phyloP scores from a whole-genome alignment of 2,329 filamentous ascomycete species.

The Calonectria pteridis region DNA sequence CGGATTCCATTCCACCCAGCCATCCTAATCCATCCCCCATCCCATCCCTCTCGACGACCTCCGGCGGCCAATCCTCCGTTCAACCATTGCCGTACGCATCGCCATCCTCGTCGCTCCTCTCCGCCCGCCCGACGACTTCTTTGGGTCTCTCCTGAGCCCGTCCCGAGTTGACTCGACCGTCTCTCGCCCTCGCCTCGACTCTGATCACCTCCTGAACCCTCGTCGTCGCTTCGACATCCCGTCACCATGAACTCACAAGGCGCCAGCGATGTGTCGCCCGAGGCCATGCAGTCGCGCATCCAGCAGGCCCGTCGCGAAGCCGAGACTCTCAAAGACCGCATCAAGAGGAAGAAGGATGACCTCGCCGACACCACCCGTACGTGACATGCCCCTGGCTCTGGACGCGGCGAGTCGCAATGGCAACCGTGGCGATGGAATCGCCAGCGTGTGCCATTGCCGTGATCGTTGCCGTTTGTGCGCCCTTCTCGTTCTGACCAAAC shows the following conservation, averaged over 20 bases:
- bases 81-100: slow-evolving; percentile 36
- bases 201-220: slow-evolving; percentile 26
- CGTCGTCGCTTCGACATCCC: slow-evolving; percentile 32
- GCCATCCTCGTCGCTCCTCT: slow-evolving; percentile 24
- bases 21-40: slow-evolving; percentile 28
- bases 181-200: slow-evolving; percentile 33
- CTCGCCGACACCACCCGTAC: slow-evolving; percentile 97
- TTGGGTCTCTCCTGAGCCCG: slow-evolving; percentile 36
- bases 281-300: slow-evolving; percentile 93
- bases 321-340: slow-evolving; percentile 96
- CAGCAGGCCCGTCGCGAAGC: slow-evolving; percentile 95
- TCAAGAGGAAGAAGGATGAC: slow-evolving; percentile 99
- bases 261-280: slow-evolving; percentile 74
- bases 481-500: slow-evolving; percentile 16
- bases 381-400: slow-evolving; percentile 54
- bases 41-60: slow-evolving; percentile 34
- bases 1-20: slow-evolving; percentile 43
- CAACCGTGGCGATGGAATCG: neutral
- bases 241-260: slow-evolving; percentile 68
- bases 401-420: slow-evolving; percentile 20
- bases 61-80: slow-evolving; percentile 41
- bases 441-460: neutral
- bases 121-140: slow-evolving; percentile 38
- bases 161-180: slow-evolving; percentile 38
- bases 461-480: neutral